A percentile compares a stretch with the other conserved stretches of the same genome.
phyloP scores from a whole-genome alignment of 495 filamentous ascomycete species.

The Talaromyces stipitatus region DNA sequence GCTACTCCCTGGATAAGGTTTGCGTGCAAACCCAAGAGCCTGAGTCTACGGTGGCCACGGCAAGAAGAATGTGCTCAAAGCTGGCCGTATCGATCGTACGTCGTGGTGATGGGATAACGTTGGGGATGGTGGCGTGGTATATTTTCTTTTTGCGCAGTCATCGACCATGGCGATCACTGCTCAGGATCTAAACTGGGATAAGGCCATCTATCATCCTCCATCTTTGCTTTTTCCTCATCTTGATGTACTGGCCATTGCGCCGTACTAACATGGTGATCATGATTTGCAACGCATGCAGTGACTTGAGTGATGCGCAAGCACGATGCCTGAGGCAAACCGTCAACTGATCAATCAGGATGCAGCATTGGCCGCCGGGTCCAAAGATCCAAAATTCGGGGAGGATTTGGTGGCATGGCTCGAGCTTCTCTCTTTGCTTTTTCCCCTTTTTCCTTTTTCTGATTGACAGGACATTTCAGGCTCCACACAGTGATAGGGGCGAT shows the following conservation, averaged over 20 bases:
- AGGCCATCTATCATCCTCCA: neutral
- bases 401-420: neutral
- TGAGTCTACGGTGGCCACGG: neutral
- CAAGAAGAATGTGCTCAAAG: neutral
- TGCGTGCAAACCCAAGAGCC: neutral
- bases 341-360: neutral
- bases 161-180: neutral
- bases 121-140: neutral
- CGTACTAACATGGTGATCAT: neutral
- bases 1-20: neutral
- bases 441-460: neutral
- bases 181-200: neutral
- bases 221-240: neutral
- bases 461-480: too few relatives aligned
- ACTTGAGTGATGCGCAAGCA: neutral
- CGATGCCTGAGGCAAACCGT: neutral
- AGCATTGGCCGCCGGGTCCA: neutral
- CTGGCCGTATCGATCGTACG: neutral
- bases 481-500: too few relatives aligned
- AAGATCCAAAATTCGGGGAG: neutral
- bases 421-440: slow-evolving; percentile 1
- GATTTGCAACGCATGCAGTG: neutral
- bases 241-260: neutral
- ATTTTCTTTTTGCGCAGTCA: neutral
- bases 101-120: neutral